Base-by-base conservation (phyloP, 208 protist species). In the Wallacemonas sp. region DNA sequence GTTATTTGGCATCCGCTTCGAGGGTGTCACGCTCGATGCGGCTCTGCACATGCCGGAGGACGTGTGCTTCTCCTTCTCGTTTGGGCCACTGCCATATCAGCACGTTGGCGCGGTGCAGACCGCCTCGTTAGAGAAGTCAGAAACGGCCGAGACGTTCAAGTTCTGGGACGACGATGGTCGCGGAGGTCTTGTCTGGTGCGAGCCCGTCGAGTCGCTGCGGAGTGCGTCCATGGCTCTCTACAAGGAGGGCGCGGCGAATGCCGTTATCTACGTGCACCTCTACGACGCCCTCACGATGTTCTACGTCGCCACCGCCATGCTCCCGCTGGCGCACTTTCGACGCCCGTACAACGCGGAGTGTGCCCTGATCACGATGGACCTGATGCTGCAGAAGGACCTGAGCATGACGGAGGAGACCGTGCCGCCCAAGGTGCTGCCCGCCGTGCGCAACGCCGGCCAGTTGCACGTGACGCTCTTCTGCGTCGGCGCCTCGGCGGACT, bases 211-310 rank as follows among this genome's bases (percentile, higher is more conserved):
- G 32, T 68, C 79, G 1, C 62, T 83, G 30, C 46, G 57, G 34
- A 80, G 78, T 58, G 63, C 61, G 16, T 65, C 80, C 47, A 83
- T 94, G 79, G 68, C 70, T 27, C 80, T 81, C 65, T 94, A 80
- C 65, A 88, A 93, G 62, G 61, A 83, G 19, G 36, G 56, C 11
- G 61, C 57, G 36, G 75, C 41, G 60, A 54, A 76, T 54, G 16
- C 78, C 19, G 74, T 65, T 1, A 32, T 96, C 14, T 93, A 96
- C 74, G 65, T 96, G 39, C 90, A 96, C 67, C 27, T 94, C 2
- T 96, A 93, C 74, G 76, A 96, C 64, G 90, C 87, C 6, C 75
- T 93, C 26, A 93, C 78, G 16, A 96, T 96, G 90, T 96, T 96
- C 73, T 96, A 96, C 77, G 56, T 94, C 19, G 77, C 74, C 16